Conservation (phyloP, 768 basidiomycete species). For the Russula abietina region DNA sequence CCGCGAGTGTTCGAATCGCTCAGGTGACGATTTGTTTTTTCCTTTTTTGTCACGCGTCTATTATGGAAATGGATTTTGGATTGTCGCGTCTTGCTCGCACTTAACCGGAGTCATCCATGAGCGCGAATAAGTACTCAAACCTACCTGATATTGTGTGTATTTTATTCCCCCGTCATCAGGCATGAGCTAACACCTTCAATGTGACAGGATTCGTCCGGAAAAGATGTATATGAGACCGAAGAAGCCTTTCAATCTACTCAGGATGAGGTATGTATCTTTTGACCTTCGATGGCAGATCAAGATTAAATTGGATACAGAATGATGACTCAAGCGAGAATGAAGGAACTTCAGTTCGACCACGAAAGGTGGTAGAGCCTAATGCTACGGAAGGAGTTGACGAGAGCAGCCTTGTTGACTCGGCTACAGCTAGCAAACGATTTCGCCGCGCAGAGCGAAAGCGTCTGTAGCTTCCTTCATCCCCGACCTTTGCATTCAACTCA, state of each 20-base stretch:
- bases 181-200: neutral
- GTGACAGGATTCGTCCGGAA: slow-evolving; percentile 74
- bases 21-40: slow-evolving; percentile 28
- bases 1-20: slow-evolving; percentile 33
- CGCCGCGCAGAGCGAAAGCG: slow-evolving; percentile 61
- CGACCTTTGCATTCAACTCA: neutral
- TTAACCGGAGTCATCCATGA: slow-evolving; percentile 7
- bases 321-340: slow-evolving; percentile 68
- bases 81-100: neutral
- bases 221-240: slow-evolving; percentile 88
- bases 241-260: slow-evolving; percentile 57
- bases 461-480: slow-evolving; percentile 22
- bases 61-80: too few species aligned
- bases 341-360: slow-evolving; percentile 37
- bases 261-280: slow-evolving; percentile 42
- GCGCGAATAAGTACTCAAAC: slow-evolving; percentile 69
- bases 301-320: slow-evolving; percentile 33
- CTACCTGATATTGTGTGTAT: slow-evolving; percentile 82
- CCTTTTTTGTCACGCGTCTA: neutral
- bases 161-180: neutral
- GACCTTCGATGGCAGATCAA: neutral
- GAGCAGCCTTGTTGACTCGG: slow-evolving; percentile 53
- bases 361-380: slow-evolving; percentile 37
- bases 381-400: slow-evolving; percentile 64
- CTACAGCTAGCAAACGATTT: slow-evolving; percentile 67